Percentiles rank a stretch among this genome's conserved stretches.
Conservation (phyloP, 1,284 basidiomycete genomes). For the Ganoderma leucocontextum region DNA sequence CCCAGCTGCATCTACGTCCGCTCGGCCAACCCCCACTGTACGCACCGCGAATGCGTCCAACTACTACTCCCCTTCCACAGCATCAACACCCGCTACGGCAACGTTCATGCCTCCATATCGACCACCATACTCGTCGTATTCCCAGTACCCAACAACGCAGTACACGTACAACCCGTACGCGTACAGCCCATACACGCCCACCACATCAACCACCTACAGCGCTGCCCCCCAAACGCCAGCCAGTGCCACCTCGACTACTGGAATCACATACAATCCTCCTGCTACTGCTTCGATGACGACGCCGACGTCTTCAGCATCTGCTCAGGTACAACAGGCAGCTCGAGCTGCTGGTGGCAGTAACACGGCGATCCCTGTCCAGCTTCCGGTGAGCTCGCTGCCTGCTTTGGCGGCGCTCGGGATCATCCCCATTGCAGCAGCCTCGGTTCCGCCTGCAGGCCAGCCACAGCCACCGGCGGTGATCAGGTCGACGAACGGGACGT, state of each 20-base stretch:
- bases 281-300: conserved; percentile 40
- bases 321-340: conserved; percentile 33
- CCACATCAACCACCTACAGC: conserved; percentile 30
- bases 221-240: conserved; percentile 30
- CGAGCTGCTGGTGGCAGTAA: conserved; percentile 38
- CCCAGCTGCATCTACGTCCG: conserved; percentile 24
- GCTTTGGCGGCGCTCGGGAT: conserved; percentile 77
- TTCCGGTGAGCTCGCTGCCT: conserved; percentile 74
- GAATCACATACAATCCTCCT: conserved; percentile 32
- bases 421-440: conserved; percentile 68
- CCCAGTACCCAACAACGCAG: conserved; percentile 39
- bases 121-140: conserved; percentile 47
- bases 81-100: conserved; percentile 33
- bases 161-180: conserved; percentile 39
- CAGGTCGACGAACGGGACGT: conserved; percentile 70
- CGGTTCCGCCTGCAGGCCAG: conserved; percentile 62
- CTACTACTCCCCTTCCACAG: conserved; percentile 32
- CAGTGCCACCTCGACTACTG: conserved; percentile 42
- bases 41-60: conserved; percentile 24
- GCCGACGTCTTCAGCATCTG: conserved; percentile 36
- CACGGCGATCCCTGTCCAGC: conserved; percentile 72
- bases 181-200: conserved; percentile 28
- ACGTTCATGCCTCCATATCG: conserved; percentile 47
- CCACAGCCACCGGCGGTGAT: conserved; percentile 74
- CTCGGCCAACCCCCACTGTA: conserved; percentile 29